Evolutionary conservation across 169 alveolate genomes (phyloP), one percentile per base, ranked within the genome.

Genomic region (Cryptosporidium baileyi): DNA sequence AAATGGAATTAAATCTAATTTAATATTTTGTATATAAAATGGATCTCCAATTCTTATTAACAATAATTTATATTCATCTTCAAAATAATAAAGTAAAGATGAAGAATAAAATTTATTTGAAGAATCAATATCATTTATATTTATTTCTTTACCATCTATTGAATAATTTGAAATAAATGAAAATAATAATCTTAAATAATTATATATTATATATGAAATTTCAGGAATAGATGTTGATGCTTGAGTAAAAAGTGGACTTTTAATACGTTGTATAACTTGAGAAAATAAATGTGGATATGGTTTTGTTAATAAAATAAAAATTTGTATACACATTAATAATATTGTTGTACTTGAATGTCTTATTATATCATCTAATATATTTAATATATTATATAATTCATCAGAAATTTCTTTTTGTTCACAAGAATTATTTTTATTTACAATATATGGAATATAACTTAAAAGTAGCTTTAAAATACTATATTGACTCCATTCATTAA

Each of bases 401-500:
- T 41, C 60, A 2, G 52, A 26, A 44, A 54, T 6, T 2, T 36
- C 74, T 60, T 34, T 57, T 0, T 45, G 24, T 3, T 44, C 52
- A n/a, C 3, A 2, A 8, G 11, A 17, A 0, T 51, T 11, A n/a
- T 19, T n/a, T 2, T 34, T 43, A 11, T 54, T 41, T 15, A 74
- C 15, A 7, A 59, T 32, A 19, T 24, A 24, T 15, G 63, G 43
- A 36, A 74, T 40, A 74, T 74, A 51, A 34, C 36, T 15, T n/a
- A 36, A 19, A 1, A 45, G n/a, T 2, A 52, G 67, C 26, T 74
- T 67, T 17, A 98, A 91, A 49, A 97, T 93, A 19, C 92, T 94
- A 60, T 97, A 94, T 81, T 97, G 97, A 26, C 98, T 99, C 99
- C 99, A 98, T 92, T 98, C 99, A 88, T 93, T 95, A 91, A 97